Percentiles rank a stretch among this genome's conserved stretches.
These are phyloP conservation scores for Malania oleifera DNA, from an alignment of 164 flowering plant species.

Conservation along the genomic window DNA sequence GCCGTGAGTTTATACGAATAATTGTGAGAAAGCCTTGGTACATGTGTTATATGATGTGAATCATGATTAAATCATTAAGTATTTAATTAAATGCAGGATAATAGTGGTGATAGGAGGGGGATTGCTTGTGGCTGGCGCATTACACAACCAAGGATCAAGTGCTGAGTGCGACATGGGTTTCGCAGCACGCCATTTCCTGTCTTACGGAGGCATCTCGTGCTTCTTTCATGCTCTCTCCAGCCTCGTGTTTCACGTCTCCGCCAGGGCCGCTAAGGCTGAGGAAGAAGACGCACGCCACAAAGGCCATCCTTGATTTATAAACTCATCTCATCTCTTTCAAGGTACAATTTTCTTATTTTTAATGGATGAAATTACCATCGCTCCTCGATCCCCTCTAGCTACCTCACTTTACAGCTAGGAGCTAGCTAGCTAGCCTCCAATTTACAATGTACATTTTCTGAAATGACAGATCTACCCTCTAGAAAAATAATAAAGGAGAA, in stretches of 20 bases:
- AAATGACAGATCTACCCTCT: no score
- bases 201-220: conserved; percentile 80
- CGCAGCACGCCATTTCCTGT: conserved; percentile 63
- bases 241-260: conserved; percentile 59
- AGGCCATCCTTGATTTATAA: background rate
- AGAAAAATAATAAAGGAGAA: no score
- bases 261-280: conserved; percentile 30
- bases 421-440: no score
- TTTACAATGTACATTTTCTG: no score
- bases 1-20: background rate
- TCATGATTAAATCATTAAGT: no score
- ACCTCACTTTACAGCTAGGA: no score
- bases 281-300: conserved; percentile 13
- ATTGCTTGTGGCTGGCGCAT: conserved; percentile 61
- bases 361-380: no score
- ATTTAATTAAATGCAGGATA: conserved; percentile 40
- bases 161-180: conserved; percentile 78
- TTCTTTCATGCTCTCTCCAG: conserved; percentile 73
- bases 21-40: no score
- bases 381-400: no score
- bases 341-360: no score
- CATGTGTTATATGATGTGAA: no score
- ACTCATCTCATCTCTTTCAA: conserved; percentile 3
- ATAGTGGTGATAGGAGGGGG: conserved; percentile 55
- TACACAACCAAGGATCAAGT: conserved; percentile 61